Conservation (phyloP, 2,329 filamentous ascomycete species). For the Cladosporium colombiae region DNA sequence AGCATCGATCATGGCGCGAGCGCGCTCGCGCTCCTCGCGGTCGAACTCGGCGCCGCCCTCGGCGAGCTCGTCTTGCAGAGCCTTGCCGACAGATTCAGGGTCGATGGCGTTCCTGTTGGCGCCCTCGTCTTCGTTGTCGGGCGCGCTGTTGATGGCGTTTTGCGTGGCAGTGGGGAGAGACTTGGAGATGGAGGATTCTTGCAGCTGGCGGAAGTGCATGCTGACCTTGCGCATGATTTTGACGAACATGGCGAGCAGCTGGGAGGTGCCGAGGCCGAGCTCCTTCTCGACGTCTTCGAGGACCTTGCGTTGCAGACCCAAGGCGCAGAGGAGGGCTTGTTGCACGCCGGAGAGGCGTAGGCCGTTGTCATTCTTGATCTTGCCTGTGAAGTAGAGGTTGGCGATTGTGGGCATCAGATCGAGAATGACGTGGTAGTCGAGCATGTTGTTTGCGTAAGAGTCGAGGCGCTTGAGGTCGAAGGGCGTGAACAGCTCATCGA, state of each 20-base stretch:
- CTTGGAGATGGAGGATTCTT: conserved; percentile 66
- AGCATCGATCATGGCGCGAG: conserved; percentile 85
- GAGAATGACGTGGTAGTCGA: conserved; percentile 96
- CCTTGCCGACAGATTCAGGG: conserved; percentile 50
- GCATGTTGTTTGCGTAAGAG: conserved; percentile 92
- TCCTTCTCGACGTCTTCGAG: conserved; percentile 80
- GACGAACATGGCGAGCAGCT: conserved; percentile 94
- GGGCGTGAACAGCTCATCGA: conserved; percentile 78
- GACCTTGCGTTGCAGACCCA: conserved; percentile 88
- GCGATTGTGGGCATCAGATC: conserved; percentile 86
- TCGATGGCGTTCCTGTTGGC: conserved; percentile 32
- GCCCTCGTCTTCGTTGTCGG: conserved; percentile 51
- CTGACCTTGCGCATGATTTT: conserved; percentile 91
- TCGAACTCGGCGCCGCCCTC: conserved; percentile 76
- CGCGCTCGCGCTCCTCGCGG: conserved; percentile 71
- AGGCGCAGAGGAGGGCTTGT: conserved; percentile 80
- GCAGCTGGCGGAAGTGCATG: conserved; percentile 70
- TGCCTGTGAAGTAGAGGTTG: conserved; percentile 79
- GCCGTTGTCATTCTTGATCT: conserved; percentile 50
- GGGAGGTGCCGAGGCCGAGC: conserved; percentile 69
- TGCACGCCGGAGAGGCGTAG: conserved; percentile 81
- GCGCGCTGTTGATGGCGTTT: conserved; percentile 36
- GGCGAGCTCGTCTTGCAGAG: conserved; percentile 78
- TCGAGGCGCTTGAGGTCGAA: conserved; percentile 95
- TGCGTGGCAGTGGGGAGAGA: conserved; percentile 44